These are phyloP conservation scores for Prillingera fragicola DNA, from an alignment of 1,284 basidiomycete species.

Conservation along the genomic window DNA sequence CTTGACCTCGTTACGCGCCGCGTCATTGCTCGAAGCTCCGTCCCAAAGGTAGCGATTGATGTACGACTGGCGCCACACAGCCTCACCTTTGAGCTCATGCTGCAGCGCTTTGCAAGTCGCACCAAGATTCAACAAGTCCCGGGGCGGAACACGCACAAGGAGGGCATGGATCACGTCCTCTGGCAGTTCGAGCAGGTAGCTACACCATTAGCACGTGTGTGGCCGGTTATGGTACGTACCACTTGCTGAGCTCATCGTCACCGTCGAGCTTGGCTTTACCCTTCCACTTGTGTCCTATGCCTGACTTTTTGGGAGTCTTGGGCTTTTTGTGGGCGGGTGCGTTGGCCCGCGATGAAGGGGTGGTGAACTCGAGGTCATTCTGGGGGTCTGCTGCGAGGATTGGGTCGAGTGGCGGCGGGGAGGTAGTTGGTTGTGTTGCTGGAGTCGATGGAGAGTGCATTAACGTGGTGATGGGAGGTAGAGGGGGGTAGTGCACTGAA, in stretches of 20 bases:
- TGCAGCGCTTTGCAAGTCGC: conserved; percentile 31
- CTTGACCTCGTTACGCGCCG: conserved; percentile 23
- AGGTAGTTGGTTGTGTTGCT: conserved; percentile 3
- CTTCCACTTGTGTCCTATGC: conserved; percentile 12
- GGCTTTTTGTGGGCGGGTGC: conserved; percentile 6
- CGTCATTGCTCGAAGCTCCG: conserved; percentile 16
- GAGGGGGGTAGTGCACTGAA: no score
- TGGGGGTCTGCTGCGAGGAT: conserved; percentile 5
- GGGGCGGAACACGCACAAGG: conserved; percentile 35
- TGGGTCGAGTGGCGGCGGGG: no score
- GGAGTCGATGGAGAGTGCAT: neutral
- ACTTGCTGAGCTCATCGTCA: conserved; percentile 13
- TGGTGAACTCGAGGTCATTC: neutral
- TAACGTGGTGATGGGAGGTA: no score
- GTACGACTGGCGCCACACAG: conserved; percentile 42
- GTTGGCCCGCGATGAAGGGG: neutral
- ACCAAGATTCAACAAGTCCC: conserved; percentile 28
- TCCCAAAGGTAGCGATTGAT: conserved; percentile 38
- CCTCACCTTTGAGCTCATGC: conserved; percentile 30
- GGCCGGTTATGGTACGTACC: conserved; percentile 13
- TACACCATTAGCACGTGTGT: conserved; percentile 17
- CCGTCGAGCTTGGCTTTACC: conserved; percentile 16
- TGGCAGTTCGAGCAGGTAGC: conserved; percentile 37
- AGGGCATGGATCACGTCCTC: conserved; percentile 37
- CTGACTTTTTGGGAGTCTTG: conserved; percentile 16